Base-by-base conservation (phyloP, 805 yeast species). In the Nakazawaea laoshanensis region DNA sequence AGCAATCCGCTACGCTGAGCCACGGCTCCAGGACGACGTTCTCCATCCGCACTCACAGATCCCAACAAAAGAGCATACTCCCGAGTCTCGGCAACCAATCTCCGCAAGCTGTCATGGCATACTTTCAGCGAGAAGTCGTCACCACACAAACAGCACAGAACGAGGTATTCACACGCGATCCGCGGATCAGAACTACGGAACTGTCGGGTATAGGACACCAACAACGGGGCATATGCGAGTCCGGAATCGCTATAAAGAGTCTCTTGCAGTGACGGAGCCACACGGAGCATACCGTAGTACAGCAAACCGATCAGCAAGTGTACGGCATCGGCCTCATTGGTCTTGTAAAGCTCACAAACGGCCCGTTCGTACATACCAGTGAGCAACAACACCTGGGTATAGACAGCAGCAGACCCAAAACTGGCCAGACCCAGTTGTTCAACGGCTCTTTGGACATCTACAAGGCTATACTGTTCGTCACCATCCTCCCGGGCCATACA, bases 141-240 rank as follows among this genome's bases (percentile, higher is more conserved):
- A 16, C 52, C 55, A 9, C 48, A 18, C 44, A 86, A 46, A 30
- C 84, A 77, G 18, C 87, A 76, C 44, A 83, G 61, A 17, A 82
- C 66, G 33, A 89, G 57, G 49, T 92, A 92, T 52, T 89, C 95
- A n/a, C 84, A 82, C 1, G 96, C 96, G 36, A 81, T 84, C 46
- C 78, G 73, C 16, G 97, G 94, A 57, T 87, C 94, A 24, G 89
- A 73, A 38, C 74, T 72, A 46, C 87, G 78, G 64, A 92, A 89
- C 12, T 78, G 73, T 41, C 87, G 70, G 8, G 92, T 82, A 55
- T 85, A 89, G 14, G 77, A 73, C 1, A 94, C 94, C 30, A 92
- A 46, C 33, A 86, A 53, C 37, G 83, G 65, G 13, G 82, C 76
- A 52, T 77, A 72, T 40, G 66, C 66, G 44, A 56, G 14, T 42